Conservation (phyloP, 768 basidiomycete genomes). For the Pisolithus sp. region DNA sequence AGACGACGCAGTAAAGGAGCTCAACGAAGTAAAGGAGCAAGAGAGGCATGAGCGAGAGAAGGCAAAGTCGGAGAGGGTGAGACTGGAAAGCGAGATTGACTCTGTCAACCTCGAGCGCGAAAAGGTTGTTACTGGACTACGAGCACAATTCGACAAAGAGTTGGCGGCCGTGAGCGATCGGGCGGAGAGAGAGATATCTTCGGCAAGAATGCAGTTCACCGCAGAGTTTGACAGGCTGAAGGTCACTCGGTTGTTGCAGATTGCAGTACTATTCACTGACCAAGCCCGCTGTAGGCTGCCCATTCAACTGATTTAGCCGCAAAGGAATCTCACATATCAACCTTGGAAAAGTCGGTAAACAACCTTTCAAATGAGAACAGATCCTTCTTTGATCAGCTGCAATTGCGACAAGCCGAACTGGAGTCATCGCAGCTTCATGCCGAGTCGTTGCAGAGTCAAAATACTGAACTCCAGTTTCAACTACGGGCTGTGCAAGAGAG, state of each 20-base stretch:
- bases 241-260: constrained; percentile 35
- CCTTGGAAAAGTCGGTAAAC: constrained; percentile 66
- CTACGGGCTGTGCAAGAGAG: constrained; percentile 76
- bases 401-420: constrained; percentile 82
- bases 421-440: constrained; percentile 77
- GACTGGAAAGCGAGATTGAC: constrained; percentile 61
- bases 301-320: constrained; percentile 61
- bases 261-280: not conserved
- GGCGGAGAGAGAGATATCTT: constrained; percentile 67
- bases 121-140: constrained; percentile 51
- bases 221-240: constrained; percentile 68
- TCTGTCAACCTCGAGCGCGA: constrained; percentile 56
- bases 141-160: constrained; percentile 70
- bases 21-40: constrained; percentile 43
- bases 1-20: constrained; percentile 68
- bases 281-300: constrained; percentile 41
- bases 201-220: constrained; percentile 66
- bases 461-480: constrained; percentile 82
- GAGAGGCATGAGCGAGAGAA: constrained; percentile 43
- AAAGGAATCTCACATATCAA: constrained; percentile 55
- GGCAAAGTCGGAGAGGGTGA: constrained; percentile 41
- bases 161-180: constrained; percentile 51
- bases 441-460: constrained; percentile 70
- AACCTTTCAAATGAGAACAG: constrained; percentile 71
- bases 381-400: constrained; percentile 77